phyloP scores from a whole-genome alignment of 2,329 filamentous ascomycete genomes.

The Ophiostoma populinum region DNA sequence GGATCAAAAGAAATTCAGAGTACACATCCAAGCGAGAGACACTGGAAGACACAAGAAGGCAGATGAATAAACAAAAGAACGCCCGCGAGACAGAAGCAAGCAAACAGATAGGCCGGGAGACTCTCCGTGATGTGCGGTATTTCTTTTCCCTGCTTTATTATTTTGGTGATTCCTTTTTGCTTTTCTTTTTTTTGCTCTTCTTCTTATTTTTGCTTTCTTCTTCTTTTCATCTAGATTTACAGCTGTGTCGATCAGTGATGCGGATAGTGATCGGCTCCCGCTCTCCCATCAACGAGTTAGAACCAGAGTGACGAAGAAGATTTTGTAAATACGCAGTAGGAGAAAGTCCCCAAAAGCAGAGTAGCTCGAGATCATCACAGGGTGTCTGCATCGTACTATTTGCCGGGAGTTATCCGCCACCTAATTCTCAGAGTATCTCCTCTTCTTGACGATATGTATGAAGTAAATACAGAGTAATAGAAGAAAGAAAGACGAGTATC shows the following conservation, averaged over 20 bases:
- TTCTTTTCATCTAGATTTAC: neutral
- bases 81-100: conserved; percentile 1
- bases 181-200: neutral
- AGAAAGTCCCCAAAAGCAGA: neutral
- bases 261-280: conserved; percentile 1
- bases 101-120: conserved; percentile 1
- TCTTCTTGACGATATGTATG: no score
- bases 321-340: no score
- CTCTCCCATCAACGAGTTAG: neutral
- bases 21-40: neutral
- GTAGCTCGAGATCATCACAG: no score
- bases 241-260: conserved; percentile 1
- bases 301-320: no score
- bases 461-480: no score
- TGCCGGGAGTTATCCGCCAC: no score
- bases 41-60: neutral
- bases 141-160: neutral
- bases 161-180: neutral
- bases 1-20: neutral
- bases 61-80: neutral
- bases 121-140: conserved; percentile 1
- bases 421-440: no score
- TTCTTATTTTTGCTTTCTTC: neutral
- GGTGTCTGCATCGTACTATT: no score
- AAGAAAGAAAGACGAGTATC: no score